These are phyloP conservation scores for Coemansia sp. DNA, from an alignment of 192 early-diverging fungal species.

Conservation along the genomic window DNA sequence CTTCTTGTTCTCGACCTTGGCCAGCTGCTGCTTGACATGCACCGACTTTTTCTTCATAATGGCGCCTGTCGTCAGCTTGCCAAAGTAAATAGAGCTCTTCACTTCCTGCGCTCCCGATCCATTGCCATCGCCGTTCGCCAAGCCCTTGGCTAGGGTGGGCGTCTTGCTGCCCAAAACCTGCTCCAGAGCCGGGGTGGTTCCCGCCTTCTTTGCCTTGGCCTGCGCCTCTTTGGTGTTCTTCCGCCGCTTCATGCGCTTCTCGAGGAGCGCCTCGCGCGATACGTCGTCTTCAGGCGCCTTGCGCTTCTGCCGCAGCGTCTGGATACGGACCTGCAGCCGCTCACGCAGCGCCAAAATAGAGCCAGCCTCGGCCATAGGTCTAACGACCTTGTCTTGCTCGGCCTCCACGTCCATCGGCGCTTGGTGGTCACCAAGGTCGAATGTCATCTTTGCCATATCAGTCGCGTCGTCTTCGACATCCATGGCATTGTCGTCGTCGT, in stretches of 20 bases:
- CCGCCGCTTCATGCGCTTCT: conserved; percentile 71
- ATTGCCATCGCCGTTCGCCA: neutral
- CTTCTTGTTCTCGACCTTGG: conserved; percentile 71
- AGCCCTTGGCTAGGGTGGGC: conserved; percentile 7
- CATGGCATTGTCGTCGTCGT: conserved; percentile 5
- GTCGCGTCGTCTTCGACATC: conserved; percentile 36
- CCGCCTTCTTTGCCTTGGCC: conserved; percentile 35
- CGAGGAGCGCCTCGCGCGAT: conserved; percentile 69
- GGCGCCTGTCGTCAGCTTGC: conserved; percentile 36
- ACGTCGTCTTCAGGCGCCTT: conserved; percentile 57
- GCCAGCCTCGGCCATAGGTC: conserved; percentile 30
- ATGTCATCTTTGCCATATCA: conserved; percentile 26
- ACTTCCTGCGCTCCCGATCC: conserved; percentile 6
- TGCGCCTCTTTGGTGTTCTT: conserved; percentile 50
- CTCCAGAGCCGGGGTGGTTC: conserved; percentile 12
- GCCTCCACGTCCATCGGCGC: conserved; percentile 2
- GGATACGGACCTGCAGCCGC: conserved; percentile 65
- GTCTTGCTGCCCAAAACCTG: conserved; percentile 37
- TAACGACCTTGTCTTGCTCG: conserved; percentile 12
- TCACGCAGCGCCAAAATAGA: conserved; percentile 59
- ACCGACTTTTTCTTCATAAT: conserved; percentile 48
- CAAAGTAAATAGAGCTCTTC: conserved; percentile 43
- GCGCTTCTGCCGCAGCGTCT: conserved; percentile 58
- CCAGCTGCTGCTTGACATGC: conserved; percentile 55
- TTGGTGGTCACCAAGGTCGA: conserved; percentile 13